These are phyloP conservation scores for Knoxia roxburghii DNA, from an alignment of 257 asterid genomes.

Conservation along the genomic window DNA sequence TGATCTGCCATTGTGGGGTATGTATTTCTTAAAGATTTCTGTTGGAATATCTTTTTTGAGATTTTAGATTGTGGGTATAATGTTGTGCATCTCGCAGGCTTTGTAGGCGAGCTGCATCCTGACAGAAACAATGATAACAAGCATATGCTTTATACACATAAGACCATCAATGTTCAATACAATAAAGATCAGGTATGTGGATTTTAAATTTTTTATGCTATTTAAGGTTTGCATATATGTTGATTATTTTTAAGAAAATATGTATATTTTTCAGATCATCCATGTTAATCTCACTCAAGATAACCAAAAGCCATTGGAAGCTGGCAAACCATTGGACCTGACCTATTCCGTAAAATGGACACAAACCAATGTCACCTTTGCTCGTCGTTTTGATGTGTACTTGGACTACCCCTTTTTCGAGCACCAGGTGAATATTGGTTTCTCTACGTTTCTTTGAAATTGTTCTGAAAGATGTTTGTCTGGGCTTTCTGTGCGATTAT, in stretches of 20 bases:
- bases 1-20: conserved; percentile 98
- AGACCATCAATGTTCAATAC: conserved; percentile 40
- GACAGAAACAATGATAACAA: conserved; percentile 47
- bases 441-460: neutral
- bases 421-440: conserved; percentile 67
- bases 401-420: conserved; percentile 96
- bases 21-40: conserved; percentile 21
- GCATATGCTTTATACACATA: conserved; percentile 49
- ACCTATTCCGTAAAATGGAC: conserved; percentile 90
- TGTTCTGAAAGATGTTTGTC: neutral
- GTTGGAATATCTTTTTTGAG: neutral
- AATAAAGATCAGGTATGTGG: conserved; percentile 48
- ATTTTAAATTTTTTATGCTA: neutral
- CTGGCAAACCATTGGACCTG: conserved; percentile 66
- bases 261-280: conserved; percentile 59
- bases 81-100: conserved; percentile 25
- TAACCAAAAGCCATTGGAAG: conserved; percentile 70
- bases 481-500: neutral
- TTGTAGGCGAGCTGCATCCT: conserved; percentile 48
- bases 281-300: conserved; percentile 95
- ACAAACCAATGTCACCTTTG: conserved; percentile 73
- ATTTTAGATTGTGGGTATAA: neutral
- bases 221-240: neutral
- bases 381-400: conserved; percentile 92
- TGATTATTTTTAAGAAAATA: conserved; percentile 2